A percentile compares a stretch with the other conserved stretches of the same genome.
Evolutionary conservation across 1,284 basidiomycete species (phyloP).

Genomic region (Grifola frondosa): DNA sequence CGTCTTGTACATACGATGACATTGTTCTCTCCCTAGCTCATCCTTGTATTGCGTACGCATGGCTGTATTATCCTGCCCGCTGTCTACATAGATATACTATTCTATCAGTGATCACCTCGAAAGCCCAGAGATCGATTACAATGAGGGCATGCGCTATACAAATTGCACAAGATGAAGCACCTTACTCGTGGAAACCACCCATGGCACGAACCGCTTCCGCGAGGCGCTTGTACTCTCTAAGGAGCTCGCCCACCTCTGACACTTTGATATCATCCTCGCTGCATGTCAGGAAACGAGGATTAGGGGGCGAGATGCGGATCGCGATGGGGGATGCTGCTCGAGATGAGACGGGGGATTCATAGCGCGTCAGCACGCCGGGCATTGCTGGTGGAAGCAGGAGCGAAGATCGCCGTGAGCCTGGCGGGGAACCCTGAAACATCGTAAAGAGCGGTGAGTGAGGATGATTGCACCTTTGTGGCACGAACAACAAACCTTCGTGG

Average conservation of each 20-base stretch:
- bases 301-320: conserved; percentile 52
- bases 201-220: conserved; percentile 43
- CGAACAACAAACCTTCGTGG: conserved; percentile 24
- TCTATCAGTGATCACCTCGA: too few species aligned
- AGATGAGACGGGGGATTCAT: conserved; percentile 46
- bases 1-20: too few species aligned
- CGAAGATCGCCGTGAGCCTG: conserved; percentile 46
- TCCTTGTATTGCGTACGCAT: too few species aligned
- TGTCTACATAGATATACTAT: too few species aligned
- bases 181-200: conserved; percentile 41
- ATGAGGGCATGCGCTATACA: too few species aligned
- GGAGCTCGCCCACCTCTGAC: conserved; percentile 71
- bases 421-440: conserved; percentile 39
- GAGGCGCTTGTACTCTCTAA: conserved; percentile 74
- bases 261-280: conserved; percentile 70
- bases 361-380: conserved; percentile 25
- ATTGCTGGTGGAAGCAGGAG: conserved; percentile 36
- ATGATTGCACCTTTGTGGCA: too few species aligned
- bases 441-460: too few species aligned
- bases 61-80: too few species aligned
- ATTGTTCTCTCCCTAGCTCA: too few species aligned
- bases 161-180: too few species aligned
- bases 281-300: conserved; percentile 65
- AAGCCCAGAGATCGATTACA: too few species aligned
- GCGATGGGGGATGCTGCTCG: conserved; percentile 42